Base-by-base conservation (phyloP, 2,329 filamentous ascomycete genomes). In the Alternaria triticina region DNA sequence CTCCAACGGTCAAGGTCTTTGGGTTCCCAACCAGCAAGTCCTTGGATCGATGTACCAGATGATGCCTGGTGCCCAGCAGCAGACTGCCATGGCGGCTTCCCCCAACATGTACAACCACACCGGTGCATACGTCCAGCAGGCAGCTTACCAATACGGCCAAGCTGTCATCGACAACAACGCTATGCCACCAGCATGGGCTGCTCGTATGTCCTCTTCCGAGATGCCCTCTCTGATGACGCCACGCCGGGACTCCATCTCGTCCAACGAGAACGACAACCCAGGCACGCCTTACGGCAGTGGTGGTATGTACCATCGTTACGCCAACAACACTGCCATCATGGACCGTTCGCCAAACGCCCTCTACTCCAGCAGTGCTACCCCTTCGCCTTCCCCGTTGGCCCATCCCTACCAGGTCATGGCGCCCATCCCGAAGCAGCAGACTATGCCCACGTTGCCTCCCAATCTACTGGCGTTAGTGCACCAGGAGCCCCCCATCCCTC, bases 401-500 rank as follows among this genome's bases (percentile, higher is more conserved):
- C 81, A 80, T 57, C 76, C 77, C 3, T 85, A 84, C 57, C 74
- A 77, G 70, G 76, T 82, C 65, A 80, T 83, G 70, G 74, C 79
- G 20, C 75, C 77, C 11, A 70, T 79, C n/a, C 73, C 69, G 65
- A 81, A 81, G 74, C 72, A 76, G 58, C 76, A 78, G 50, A 54
- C 60, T 22, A 77, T 81, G 67, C 73, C 74, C 57, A 80, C 81
- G 20, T 77, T 85, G 57, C 79, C 83, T 23, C 80, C 82, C 15
- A 79, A 82, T 47, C 76, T 86, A 61, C 80, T 84, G 74, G 75
- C 81, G 46, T 74, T 85, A 45, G 71, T 85, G 45, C 70, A 90
- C 73, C 88, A 92, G 75, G 90, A 94, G n/a, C 96, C 96, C 17
- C 81, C 89, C 0, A 91, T 99, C 66, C 96, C 96, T 20, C 87